Evolutionary conservation across 495 filamentous ascomycete genomes (phyloP).

Genomic region (Lentithecium fluviatile): DNA sequence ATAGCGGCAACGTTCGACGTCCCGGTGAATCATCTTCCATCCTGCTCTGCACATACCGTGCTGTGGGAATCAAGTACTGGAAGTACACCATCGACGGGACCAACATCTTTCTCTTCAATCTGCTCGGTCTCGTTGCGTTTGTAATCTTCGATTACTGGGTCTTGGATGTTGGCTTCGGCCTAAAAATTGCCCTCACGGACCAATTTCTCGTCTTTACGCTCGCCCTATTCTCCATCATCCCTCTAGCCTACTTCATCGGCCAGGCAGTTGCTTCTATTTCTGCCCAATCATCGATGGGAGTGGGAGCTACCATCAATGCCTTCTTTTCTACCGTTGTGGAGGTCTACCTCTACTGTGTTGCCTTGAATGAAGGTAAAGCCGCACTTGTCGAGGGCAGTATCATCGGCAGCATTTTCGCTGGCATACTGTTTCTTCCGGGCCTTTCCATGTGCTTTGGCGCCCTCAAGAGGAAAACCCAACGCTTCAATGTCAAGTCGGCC

Average conservation of each 20-base stretch:
- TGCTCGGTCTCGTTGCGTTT: constrained; percentile 85
- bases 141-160: constrained; percentile 90
- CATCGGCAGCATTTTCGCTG: constrained; percentile 95
- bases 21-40: constrained; percentile 76
- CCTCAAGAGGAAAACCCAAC: constrained; percentile 95
- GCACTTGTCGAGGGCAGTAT: constrained; percentile 94
- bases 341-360: constrained; percentile 96
- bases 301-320: constrained; percentile 95
- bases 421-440: constrained; percentile 94
- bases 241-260: constrained; percentile 98
- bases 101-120: constrained; percentile 98
- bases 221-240: constrained; percentile 87
- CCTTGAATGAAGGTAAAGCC: constrained; percentile 87
- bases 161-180: constrained; percentile 61
- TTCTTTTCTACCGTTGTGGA: constrained; percentile 99
- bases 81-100: constrained; percentile 98
- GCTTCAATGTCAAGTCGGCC: constrained; percentile 96
- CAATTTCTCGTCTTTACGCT: constrained; percentile 82
- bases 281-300: constrained; percentile 98
- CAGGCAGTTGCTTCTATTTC: constrained; percentile 99
- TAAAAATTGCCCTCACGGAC: constrained; percentile 70
- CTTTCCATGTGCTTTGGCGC: constrained; percentile 98
- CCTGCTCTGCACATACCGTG: constrained; percentile 93
- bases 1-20: constrained; percentile 69
- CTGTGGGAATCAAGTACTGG: constrained; percentile 93